Conservation (phyloP, 225 moss, liverwort and hornwort genomes). For the Sphagnum contortum region DNA sequence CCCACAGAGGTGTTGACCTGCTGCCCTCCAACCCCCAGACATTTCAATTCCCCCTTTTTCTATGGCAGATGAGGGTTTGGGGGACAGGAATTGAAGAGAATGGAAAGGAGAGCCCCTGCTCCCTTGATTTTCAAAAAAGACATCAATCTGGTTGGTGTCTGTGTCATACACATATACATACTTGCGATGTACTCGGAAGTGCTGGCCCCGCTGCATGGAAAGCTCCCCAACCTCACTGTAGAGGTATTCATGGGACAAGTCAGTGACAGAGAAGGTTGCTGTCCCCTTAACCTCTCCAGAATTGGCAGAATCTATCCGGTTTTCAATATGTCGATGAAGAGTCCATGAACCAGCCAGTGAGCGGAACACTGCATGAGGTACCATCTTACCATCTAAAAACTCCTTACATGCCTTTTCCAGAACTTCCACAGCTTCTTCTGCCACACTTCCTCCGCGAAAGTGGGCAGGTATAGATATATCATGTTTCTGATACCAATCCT, state of each 20-base stretch:
- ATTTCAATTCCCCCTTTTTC: slow-evolving; percentile 1
- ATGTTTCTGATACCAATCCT: slow-evolving; percentile 11
- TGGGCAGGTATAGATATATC: slow-evolving; percentile 15
- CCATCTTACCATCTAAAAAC: slow-evolving; percentile 14
- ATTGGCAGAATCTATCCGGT: slow-evolving; percentile 12
- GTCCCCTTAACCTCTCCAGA: slow-evolving; percentile 11
- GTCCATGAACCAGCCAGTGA: slow-evolving; percentile 13
- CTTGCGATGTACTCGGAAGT: slow-evolving; percentile 11
- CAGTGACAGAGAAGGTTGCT: slow-evolving; percentile 11
- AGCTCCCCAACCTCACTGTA: slow-evolving; percentile 18
- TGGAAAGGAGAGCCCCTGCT: slow-evolving; percentile 8
- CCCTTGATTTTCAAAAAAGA: slow-evolving; percentile 15
- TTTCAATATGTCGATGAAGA: slow-evolving; percentile 11
- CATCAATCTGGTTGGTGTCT: slow-evolving; percentile 14
- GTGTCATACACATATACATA: slow-evolving; percentile 17
- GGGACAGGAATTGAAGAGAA: slow-evolving; percentile 9
- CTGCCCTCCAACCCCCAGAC: slow-evolving; percentile 16
- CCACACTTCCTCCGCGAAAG: slow-evolving; percentile 7
- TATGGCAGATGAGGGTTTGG: neutral
- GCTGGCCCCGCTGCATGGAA: slow-evolving; percentile 1
- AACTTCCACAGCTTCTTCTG: slow-evolving; percentile 6
- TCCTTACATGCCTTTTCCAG: slow-evolving; percentile 14
- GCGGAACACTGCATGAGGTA: slow-evolving; percentile 9
- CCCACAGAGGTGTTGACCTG: slow-evolving; percentile 9
- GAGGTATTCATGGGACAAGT: slow-evolving; percentile 7